These are phyloP conservation scores for Candida labiduridarum DNA, from an alignment of 1,139 yeast species.

Conservation along the genomic window DNA sequence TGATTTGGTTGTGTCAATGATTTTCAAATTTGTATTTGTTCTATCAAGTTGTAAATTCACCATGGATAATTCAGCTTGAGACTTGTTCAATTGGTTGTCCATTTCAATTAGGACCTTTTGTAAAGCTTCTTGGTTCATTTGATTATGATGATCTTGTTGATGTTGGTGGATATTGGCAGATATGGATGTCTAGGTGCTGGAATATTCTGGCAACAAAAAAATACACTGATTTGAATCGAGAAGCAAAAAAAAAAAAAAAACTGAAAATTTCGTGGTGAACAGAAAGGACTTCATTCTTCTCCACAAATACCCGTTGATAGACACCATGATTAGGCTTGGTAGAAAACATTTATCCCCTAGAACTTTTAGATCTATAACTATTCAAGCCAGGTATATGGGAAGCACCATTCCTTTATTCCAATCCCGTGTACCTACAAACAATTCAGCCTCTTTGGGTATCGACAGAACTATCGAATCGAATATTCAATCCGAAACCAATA, in stretches of 20 bases:
- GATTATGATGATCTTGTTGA: no score
- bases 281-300: not conserved
- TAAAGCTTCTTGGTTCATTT: constrained; percentile 54
- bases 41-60: constrained; percentile 62
- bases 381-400: constrained; percentile 4
- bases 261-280: not conserved
- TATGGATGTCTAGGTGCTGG: not conserved
- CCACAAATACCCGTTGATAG: not conserved
- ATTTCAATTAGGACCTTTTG: constrained; percentile 60
- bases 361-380: not conserved
- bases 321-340: constrained; percentile 2
- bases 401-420: not conserved
- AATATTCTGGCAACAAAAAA: constrained; percentile 1
- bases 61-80: constrained; percentile 64
- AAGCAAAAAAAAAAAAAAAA: not conserved
- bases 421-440: constrained; percentile 4
- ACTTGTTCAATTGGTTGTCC: constrained; percentile 61
- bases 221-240: not conserved
- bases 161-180: constrained; percentile 11
- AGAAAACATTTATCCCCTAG: not conserved
- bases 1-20: constrained; percentile 57
- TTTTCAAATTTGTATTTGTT: constrained; percentile 57
- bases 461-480: constrained; percentile 56
- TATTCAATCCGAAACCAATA: constrained; percentile 62
- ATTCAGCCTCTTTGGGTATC: constrained; percentile 27